Base-by-base conservation (phyloP, 2,329 filamentous ascomycete species). In the Tolypocladium capitatum region DNA sequence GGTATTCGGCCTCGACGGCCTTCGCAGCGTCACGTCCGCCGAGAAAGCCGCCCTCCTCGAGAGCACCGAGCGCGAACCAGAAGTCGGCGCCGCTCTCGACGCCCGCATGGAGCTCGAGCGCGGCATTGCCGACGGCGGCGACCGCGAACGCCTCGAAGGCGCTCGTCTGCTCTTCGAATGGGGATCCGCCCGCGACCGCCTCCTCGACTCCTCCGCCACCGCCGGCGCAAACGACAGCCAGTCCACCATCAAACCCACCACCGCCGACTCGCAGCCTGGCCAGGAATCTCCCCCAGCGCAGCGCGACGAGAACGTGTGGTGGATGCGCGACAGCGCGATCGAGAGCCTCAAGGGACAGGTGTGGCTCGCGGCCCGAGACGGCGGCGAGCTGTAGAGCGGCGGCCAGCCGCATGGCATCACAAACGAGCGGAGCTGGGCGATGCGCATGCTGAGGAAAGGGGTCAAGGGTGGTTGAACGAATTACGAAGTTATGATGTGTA, bases 1-100 rank as follows among this genome's bases (percentile, higher is more conserved):
- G 84, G 60, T 95, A 1, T 87, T 94, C 60, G 66, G 71, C 1
- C 72, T 88, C 0, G 70, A 75, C 53, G 74, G 49, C 59, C 84
- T 69, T 49, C 62, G 56, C 59, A 66, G 54, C 52, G 77, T 71
- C 61, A 85, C 69, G 61, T 71, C 83, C 46, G 79, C 83, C 0
- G 88, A 94, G 57, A 75, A 78, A 47, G 74, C 74, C 0, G 68
- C 80, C 24, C 72, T 86, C 3, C 68, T 88, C 9, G 73, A 69
- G 63, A 71, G 57, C 7, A 72, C 68, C 13, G 63, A 71, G 5
- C 68, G 73, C 28, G 75, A 70, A 6, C 70, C 69, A 3, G 69
- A 72, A 27, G 69, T 68, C 0, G 66, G 67, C n/a, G 66, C 69
- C 8, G 70, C 70, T 0, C 79, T 94, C 1, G 90, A 95, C 60